Evolutionary conservation across 352 stramenopile genomes (phyloP), one percentile per base, ranked within the genome.

Genomic region (Plasmopara muralis): DNA sequence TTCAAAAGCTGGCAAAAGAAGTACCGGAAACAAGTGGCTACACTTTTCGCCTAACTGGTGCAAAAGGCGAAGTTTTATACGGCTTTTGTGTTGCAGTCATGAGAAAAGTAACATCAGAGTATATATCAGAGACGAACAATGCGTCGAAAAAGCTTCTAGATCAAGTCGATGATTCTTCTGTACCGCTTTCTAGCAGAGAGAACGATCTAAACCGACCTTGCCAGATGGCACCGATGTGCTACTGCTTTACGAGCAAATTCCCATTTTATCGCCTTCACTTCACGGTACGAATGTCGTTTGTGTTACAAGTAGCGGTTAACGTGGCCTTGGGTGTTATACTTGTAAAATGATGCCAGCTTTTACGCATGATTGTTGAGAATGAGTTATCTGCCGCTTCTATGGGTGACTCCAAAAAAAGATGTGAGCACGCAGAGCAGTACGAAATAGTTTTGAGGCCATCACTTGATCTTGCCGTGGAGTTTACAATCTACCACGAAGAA

Each of bases 221-320:
- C 5, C 58, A 52, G 40, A 64, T 93, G 34, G 80, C 80, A 9
- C 80, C 83, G 1, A 60, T 85, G 2, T 90, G 80, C 54, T 93
- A 85, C 46, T 93, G 80, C 50, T 80, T 93, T 46, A 93, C 81
- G 9, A 89, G 80, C 72, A 93, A 93, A 30, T 93, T 90, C 43
- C 83, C 83, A 9, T 89, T 93, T 62, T 93, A 93, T 56, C 81
- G 81, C 10, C 71, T 93, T 12, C 78, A 93, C 47, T 93, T 90
- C 57, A 61, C 73, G 55, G 83, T 93, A 50, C 42, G 53, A 42
- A 37, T 35, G 31, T 12, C 1, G 1, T 5, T 35, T 35, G 10
- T 35, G 31, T 35, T 2, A 35, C 20, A 25, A 25, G 20, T 25
- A 25, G 20, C 20, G 20, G 20, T 3, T 25, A 35, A 35, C 10